phyloP scores from a whole-genome alignment of 805 yeast genomes.

The Tetrapisispora taiwanensis region DNA sequence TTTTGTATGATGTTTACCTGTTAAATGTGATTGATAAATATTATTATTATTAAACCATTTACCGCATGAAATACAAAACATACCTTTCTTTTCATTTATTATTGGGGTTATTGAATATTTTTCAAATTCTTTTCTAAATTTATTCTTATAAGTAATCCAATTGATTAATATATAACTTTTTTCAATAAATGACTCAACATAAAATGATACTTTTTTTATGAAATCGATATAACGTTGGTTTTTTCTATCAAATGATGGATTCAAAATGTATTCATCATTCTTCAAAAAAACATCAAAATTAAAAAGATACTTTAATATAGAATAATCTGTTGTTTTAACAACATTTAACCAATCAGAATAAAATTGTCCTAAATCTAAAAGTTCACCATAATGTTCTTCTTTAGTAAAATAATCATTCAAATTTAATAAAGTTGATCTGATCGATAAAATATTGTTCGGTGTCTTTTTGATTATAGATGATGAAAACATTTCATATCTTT shows the following conservation, averaged over 20 bases:
- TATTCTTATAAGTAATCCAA: slow-evolving; percentile 21
- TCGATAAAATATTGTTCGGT: slow-evolving; percentile 34
- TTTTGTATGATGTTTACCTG: slow-evolving; percentile 66
- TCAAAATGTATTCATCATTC: slow-evolving; percentile 20
- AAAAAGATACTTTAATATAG: slow-evolving; percentile 44
- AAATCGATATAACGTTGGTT: slow-evolving; percentile 35
- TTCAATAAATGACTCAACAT: slow-evolving; percentile 40
- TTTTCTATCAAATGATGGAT: slow-evolving; percentile 23
- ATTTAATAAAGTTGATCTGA: slow-evolving; percentile 39
- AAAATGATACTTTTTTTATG: slow-evolving; percentile 35
- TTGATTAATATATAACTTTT: slow-evolving; percentile 42
- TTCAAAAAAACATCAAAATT: slow-evolving; percentile 32
- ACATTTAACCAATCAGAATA: slow-evolving; percentile 48
- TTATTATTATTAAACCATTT: slow-evolving; percentile 52
- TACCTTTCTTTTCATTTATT: slow-evolving; percentile 14
- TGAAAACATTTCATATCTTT: slow-evolving; percentile 21
- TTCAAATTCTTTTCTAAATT: slow-evolving; percentile 5
- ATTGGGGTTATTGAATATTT: slow-evolving; percentile 16
- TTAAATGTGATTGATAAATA: slow-evolving; percentile 58
- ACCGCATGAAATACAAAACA: slow-evolving; percentile 56
- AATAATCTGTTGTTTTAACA: slow-evolving; percentile 26
- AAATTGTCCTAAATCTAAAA: slow-evolving; percentile 43
- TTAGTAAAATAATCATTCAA: slow-evolving; percentile 43
- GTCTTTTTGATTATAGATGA: slow-evolving; percentile 6
- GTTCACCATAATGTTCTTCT: slow-evolving; percentile 56